Percentiles rank a stretch among this genome's conserved stretches.
These are phyloP conservation scores for Platismatia glauca DNA, from an alignment of 495 filamentous ascomycete genomes.

Conservation along the genomic window DNA sequence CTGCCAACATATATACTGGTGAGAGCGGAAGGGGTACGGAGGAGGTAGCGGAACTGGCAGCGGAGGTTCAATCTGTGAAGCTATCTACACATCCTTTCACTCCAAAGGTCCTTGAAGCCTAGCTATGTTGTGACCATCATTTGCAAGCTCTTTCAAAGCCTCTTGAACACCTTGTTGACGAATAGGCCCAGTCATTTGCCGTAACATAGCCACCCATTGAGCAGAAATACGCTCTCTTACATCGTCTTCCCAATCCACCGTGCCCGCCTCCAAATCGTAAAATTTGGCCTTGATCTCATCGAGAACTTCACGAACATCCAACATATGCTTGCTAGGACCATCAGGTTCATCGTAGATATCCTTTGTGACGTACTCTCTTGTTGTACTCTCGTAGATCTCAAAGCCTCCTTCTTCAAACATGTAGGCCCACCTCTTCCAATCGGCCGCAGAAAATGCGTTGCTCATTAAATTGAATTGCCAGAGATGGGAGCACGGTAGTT, in stretches of 20 bases:
- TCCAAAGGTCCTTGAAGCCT: not conserved
- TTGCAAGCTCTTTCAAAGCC: not conserved
- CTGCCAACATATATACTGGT: not conserved
- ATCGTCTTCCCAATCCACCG: not conserved
- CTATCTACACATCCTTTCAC: not conserved
- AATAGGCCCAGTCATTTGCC: not conserved
- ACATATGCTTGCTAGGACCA: not conserved
- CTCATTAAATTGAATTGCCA: not conserved
- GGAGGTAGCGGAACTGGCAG: not conserved
- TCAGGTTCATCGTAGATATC: slow-evolving; percentile 8
- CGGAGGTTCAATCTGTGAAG: not conserved
- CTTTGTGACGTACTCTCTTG: not conserved
- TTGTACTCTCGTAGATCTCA: slow-evolving; percentile 6
- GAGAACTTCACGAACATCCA: not conserved
- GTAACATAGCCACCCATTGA: not conserved
- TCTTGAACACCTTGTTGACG: not conserved
- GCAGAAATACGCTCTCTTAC: not conserved
- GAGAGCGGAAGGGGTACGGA: not conserved
- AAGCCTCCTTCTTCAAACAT: slow-evolving; percentile 1
- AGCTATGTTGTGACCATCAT: not conserved
- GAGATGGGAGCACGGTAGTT: not conserved
- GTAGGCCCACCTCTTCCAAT: not conserved
- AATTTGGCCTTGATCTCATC: slow-evolving; percentile 7
- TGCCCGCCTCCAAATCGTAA: not conserved
- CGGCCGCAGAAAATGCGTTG: not conserved